Percentiles rank a stretch among this genome's conserved stretches.
Evolutionary conservation across 768 basidiomycete species (phyloP).

Genomic region (Boletus tomentosulus): DNA sequence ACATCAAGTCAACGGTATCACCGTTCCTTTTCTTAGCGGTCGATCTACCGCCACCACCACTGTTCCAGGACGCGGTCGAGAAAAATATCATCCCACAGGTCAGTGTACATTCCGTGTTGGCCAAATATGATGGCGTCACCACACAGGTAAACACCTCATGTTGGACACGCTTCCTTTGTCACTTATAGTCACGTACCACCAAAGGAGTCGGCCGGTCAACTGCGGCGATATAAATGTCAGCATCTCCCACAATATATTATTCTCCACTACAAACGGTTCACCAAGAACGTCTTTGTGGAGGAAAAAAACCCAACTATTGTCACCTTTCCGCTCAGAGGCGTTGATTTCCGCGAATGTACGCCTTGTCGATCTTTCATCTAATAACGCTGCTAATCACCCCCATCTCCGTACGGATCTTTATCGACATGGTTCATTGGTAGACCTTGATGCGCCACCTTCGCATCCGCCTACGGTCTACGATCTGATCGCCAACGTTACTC

Average conservation of each 20-base stretch:
- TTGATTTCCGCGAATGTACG: constrained; percentile 92
- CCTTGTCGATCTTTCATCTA: constrained; percentile 23
- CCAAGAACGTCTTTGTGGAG: constrained; percentile 93
- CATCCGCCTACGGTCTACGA: constrained; percentile 77
- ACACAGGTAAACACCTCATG: constrained; percentile 61
- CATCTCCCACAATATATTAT: constrained; percentile 89
- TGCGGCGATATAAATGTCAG: constrained; percentile 89
- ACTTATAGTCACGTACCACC: constrained; percentile 13
- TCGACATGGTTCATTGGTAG: constrained; percentile 38
- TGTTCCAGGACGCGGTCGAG: constrained; percentile 94
- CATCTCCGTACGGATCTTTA: constrained; percentile 25
- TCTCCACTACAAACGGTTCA: constrained; percentile 94
- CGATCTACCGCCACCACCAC: constrained; percentile 93
- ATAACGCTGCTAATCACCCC: constrained; percentile 17
- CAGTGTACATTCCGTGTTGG: constrained; percentile 80
- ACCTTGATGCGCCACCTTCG: constrained; percentile 66
- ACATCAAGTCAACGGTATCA: constrained; percentile 78
- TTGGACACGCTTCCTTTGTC: constrained; percentile 12
- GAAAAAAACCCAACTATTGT: constrained; percentile 99
- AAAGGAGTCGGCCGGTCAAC: constrained; percentile 80
- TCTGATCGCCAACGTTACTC: constrained; percentile 92
- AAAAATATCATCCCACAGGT: constrained; percentile 99
- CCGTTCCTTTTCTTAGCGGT: constrained; percentile 96
- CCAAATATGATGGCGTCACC: constrained; percentile 90
- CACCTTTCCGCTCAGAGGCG: constrained; percentile 90